Percentiles rank a stretch among this genome's conserved stretches.
These are phyloP conservation scores for Hibiscus tridactylites DNA, from an alignment of 345 rosid genomes.

Conservation along the genomic window DNA sequence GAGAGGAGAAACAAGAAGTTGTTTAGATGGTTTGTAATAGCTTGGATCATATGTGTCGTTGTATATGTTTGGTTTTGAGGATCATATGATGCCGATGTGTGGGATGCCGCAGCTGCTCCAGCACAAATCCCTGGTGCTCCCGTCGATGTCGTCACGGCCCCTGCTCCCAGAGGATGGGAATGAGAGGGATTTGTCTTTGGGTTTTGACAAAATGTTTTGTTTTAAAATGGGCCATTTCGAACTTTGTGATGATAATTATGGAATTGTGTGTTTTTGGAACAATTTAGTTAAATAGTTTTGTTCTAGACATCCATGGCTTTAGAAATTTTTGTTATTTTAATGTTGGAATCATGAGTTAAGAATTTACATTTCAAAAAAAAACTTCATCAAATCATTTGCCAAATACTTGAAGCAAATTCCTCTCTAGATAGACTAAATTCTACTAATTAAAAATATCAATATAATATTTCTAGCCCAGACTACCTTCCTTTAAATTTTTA, in stretches of 20 bases:
- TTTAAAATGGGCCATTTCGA: conserved; percentile 13
- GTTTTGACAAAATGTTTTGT: background rate
- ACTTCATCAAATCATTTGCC: no score
- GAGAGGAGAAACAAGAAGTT: no score
- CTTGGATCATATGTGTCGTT: no score
- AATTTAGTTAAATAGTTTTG: conserved; percentile 11
- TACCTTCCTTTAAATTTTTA: no score
- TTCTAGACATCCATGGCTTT: background rate
- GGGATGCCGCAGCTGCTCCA: conserved; percentile 39
- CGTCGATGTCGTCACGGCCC: background rate
- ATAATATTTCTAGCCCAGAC: no score
- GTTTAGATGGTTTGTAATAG: no score
- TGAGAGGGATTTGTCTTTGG: conserved; percentile 18
- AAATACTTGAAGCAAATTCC: no score
- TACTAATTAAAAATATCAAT: no score
- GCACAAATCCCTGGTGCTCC: conserved; percentile 3
- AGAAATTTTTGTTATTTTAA: conserved; percentile 7
- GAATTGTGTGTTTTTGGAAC: conserved; percentile 12
- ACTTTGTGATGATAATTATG: background rate
- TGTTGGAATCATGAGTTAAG: background rate
- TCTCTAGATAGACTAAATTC: no score
- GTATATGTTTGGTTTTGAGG: no score
- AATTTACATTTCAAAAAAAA: background rate
- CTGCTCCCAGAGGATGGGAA: conserved; percentile 33
- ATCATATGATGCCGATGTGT: conserved; percentile 19